Evolutionary conservation across 2,329 filamentous ascomycete genomes (phyloP), one percentile per base, ranked within the genome.

Genomic region (Botrytis elliptica): DNA sequence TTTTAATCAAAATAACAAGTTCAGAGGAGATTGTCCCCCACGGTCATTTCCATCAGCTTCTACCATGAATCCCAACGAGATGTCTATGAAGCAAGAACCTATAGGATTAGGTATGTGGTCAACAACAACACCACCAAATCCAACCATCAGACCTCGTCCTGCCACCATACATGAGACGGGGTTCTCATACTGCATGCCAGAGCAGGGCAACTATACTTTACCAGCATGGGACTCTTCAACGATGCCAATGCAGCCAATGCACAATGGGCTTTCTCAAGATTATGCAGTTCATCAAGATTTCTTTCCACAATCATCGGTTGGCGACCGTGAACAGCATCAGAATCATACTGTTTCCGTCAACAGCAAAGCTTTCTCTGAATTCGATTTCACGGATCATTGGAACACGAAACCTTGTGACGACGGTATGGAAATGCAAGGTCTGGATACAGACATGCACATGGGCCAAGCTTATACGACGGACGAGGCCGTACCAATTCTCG

Each of bases 391-490:
- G 85, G 85, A 83, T 76, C 80, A 82, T 33, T 88, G 88, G 88
- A 83, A 83, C 68, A 84, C 87, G 55, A 90, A 90, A 80, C 82
- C 86, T 25, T 88, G 85, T 76, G 88, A 89, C 69, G 88, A 90
- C 71, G 85, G 82, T 71, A 82, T 89, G 66, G 88, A 90, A 49
- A 83, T 90, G 68, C 85, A 87, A 36, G 83, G 82, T 65, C 80
- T 90, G 70, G 88, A 90, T 57, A 81, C 84, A 20, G 89, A 91
- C 52, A 87, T 89, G 84, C 81, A 82, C 77, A 90, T 91, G 77
- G 88, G 88, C 68, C 89, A 90, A 79, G 88, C 88, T 10, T 90
- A 87, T 80, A 88, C 88, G 9, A 85, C 88, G 8, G 89, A 91
- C 76, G 89, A 91, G 76, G 86, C 86, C 71, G 87, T 91, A 75